phyloP scores from a whole-genome alignment of 441 rosid species.

The Bocquillonia castaneifolia region DNA sequence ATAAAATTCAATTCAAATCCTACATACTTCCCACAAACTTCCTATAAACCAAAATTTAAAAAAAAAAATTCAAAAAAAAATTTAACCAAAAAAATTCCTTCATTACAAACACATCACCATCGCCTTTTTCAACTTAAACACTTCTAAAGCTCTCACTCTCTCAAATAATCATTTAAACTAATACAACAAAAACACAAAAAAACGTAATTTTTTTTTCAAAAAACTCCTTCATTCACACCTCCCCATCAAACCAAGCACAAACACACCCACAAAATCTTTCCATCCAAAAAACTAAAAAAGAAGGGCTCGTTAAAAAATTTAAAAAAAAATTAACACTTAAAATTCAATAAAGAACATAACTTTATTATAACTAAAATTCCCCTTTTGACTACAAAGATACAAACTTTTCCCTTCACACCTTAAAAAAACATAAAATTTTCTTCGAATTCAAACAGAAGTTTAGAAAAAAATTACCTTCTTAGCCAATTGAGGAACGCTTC shows the following conservation, averaged over 20 bases:
- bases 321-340: not conserved
- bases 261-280: not conserved
- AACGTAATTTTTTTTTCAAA: no score
- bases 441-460: constrained; percentile 6
- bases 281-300: not conserved
- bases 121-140: not conserved
- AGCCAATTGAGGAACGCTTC: constrained; percentile 90
- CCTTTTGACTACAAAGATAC: not conserved
- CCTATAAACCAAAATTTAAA: no score
- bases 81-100: not conserved
- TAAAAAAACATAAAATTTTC: not conserved
- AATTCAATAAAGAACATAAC: not conserved
- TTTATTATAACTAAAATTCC: not conserved
- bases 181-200: constrained; percentile 1
- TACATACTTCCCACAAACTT: not conserved
- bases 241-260: not conserved
- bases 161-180: not conserved
- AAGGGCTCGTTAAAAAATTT: not conserved
- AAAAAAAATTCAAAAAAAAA: no score
- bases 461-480: constrained; percentile 46
- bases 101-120: not conserved
- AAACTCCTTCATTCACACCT: not conserved
- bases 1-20: not conserved
- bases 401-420: not conserved
- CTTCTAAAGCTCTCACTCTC: not conserved